phyloP scores from a whole-genome alignment of 2,329 filamentous ascomycete genomes.

The Emergomyces africanus region DNA sequence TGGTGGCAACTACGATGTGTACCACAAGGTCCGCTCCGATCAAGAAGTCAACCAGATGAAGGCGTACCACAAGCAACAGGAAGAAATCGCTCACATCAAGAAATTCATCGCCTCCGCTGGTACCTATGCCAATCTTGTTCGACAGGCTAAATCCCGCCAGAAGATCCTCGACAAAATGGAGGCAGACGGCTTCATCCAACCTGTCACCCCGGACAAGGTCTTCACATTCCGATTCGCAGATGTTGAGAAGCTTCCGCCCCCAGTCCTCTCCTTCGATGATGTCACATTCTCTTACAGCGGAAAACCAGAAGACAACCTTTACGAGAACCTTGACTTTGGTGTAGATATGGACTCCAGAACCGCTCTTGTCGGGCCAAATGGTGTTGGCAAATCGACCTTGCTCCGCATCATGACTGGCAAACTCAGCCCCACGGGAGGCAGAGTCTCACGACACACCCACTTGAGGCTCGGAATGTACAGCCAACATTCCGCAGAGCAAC shows the following conservation, averaged over 20 bases:
- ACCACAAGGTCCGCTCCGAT: slow-evolving; percentile 86
- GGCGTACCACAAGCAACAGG: slow-evolving; percentile 97
- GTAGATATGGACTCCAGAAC: slow-evolving; percentile 99
- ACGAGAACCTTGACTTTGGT: slow-evolving; percentile 93
- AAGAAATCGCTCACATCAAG: slow-evolving; percentile 99
- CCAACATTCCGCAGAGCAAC: slow-evolving; percentile 96
- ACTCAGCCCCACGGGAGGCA: slow-evolving; percentile 73
- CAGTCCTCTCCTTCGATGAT: slow-evolving; percentile 89
- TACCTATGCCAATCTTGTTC: slow-evolving; percentile 98
- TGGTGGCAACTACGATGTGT: slow-evolving; percentile 99
- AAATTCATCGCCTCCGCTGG: slow-evolving; percentile 99
- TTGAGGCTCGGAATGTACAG: slow-evolving; percentile 97
- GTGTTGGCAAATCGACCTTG: slow-evolving; percentile 98
- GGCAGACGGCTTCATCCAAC: slow-evolving; percentile 96
- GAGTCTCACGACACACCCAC: slow-evolving; percentile 86
- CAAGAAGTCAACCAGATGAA: slow-evolving; percentile 98
- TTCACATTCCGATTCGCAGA: slow-evolving; percentile 98
- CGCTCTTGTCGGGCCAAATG: slow-evolving; percentile 97
- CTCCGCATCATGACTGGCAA: slow-evolving; percentile 99
- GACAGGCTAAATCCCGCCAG: slow-evolving; percentile 96
- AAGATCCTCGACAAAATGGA: slow-evolving; percentile 99
- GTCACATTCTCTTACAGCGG: slow-evolving; percentile 98
- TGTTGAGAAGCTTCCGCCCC: slow-evolving; percentile 97
- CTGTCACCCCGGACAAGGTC: slow-evolving; percentile 68
- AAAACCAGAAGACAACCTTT: slow-evolving; percentile 76